Conservation (phyloP, 2,329 filamentous ascomycete genomes). For the Epichloe coenophiala region DNA sequence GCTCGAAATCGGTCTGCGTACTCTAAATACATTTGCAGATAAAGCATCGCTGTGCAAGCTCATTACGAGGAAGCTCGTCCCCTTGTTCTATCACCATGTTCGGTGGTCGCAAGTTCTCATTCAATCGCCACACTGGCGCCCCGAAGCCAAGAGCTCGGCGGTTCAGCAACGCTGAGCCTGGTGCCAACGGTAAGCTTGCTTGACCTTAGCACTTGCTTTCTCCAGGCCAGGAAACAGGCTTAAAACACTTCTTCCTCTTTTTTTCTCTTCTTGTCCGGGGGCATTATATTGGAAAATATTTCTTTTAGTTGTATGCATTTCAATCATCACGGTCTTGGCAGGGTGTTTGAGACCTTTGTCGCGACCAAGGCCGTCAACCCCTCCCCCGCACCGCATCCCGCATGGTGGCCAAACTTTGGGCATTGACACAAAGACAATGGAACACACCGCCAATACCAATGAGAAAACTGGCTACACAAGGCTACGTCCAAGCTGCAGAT, state of each 20-base stretch:
- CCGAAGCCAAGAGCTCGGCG: conserved; percentile 40
- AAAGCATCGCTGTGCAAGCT: background rate
- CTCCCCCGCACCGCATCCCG: background rate
- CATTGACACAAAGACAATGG: background rate
- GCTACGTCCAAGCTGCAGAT: background rate
- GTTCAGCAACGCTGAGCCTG: conserved; percentile 45
- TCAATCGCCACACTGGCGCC: conserved; percentile 51
- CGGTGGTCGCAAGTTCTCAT: conserved; percentile 49
- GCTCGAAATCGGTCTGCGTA: background rate
- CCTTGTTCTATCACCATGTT: conserved; percentile 26
- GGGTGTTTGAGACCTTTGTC: background rate
- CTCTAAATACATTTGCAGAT: background rate
- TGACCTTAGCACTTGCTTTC: background rate
- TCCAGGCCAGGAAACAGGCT: background rate
- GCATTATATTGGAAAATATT: background rate
- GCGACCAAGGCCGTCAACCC: background rate
- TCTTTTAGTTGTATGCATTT: background rate
- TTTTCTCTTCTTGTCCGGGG: background rate
- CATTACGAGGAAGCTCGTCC: background rate
- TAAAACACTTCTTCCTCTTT: background rate
- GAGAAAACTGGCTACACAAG: too few species aligned
- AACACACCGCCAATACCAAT: background rate
- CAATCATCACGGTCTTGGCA: background rate
- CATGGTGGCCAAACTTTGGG: background rate
- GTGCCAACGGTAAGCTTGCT: conserved; percentile 35